Conservation (phyloP, 2,329 filamentous ascomycete genomes). For the Sphaerulina vaccinii region DNA sequence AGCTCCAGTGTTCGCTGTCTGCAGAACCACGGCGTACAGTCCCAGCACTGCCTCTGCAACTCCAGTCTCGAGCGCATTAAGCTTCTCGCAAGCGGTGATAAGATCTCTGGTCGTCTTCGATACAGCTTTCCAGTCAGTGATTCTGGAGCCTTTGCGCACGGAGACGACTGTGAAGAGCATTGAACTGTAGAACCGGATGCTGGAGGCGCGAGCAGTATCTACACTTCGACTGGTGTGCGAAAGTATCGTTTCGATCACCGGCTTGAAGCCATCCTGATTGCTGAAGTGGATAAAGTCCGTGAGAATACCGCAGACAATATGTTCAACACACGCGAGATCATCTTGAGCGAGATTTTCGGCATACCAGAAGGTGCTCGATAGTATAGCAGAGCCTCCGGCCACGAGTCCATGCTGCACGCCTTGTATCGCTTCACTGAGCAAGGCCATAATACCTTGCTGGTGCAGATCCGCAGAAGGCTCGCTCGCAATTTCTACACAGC, state of each 20-base stretch:
- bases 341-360: slow-evolving; percentile 20
- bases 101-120: slow-evolving; percentile 47
- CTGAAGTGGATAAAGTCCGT: slow-evolving; percentile 83
- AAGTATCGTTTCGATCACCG: slow-evolving; percentile 63
- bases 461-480: slow-evolving; percentile 60
- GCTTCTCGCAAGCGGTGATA: slow-evolving; percentile 28
- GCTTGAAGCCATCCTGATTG: slow-evolving; percentile 68
- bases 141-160: slow-evolving; percentile 75
- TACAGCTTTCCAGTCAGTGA: slow-evolving; percentile 69
- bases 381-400: slow-evolving; percentile 55
- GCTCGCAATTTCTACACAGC: slow-evolving; percentile 55
- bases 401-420: slow-evolving; percentile 60
- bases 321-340: slow-evolving; percentile 30
- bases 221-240: slow-evolving; percentile 45
- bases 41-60: slow-evolving; percentile 44
- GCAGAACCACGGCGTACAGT: slow-evolving; percentile 63
- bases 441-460: slow-evolving; percentile 83
- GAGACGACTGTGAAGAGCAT: slow-evolving; percentile 70
- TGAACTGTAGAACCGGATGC: slow-evolving; percentile 42
- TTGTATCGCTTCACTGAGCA: slow-evolving; percentile 80
- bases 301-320: slow-evolving; percentile 72
- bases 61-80: slow-evolving; percentile 21
- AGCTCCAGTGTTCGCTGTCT: slow-evolving; percentile 74
- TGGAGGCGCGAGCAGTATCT: slow-evolving; percentile 40
- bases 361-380: slow-evolving; percentile 50